These are phyloP conservation scores for Mucor irregularis DNA, from an alignment of 371 early-diverging fungal species.

Conservation along the genomic window DNA sequence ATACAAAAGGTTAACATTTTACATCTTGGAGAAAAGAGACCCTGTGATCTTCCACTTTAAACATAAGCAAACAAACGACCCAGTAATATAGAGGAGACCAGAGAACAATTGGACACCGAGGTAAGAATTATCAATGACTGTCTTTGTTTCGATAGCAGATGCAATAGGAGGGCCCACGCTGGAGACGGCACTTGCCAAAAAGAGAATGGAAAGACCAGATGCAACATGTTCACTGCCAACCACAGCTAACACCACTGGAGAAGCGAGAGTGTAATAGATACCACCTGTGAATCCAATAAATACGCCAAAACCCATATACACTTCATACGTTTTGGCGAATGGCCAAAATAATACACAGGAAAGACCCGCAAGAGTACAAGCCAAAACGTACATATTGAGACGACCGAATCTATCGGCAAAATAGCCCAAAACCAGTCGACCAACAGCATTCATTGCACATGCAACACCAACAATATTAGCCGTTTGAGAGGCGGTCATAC, in stretches of 20 bases:
- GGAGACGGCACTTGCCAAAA: constrained; percentile 42
- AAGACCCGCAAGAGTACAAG: constrained; percentile 32
- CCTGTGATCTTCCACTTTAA: constrained; percentile 27
- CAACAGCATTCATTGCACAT: constrained; percentile 53
- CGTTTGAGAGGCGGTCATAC: constrained; percentile 18
- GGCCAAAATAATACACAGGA: constrained; percentile 57
- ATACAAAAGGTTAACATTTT: too few relatives aligned
- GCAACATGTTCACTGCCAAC: constrained; percentile 54
- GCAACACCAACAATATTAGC: constrained; percentile 32
- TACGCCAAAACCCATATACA: constrained; percentile 50
- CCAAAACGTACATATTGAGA: constrained; percentile 36
- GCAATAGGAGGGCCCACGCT: constrained; percentile 36
- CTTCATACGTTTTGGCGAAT: constrained; percentile 49
- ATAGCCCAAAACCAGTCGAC: constrained; percentile 68
- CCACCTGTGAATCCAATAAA: constrained; percentile 48
- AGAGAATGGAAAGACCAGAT: constrained; percentile 56
- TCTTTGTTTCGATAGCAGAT: constrained; percentile 33
- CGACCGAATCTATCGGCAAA: constrained; percentile 68
- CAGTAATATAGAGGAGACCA: constrained; percentile 36
- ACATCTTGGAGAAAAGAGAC: constrained; percentile 22
- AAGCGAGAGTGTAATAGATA: constrained; percentile 41
- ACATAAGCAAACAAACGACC: constrained; percentile 20
- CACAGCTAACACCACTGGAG: constrained; percentile 55
- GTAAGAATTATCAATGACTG: constrained; percentile 22
- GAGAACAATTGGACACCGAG: constrained; percentile 48